Evolutionary conservation across 176 grass and related monocot genomes (phyloP), one percentile per base, ranked within the genome.

Genomic region (Zea mays): DNA sequence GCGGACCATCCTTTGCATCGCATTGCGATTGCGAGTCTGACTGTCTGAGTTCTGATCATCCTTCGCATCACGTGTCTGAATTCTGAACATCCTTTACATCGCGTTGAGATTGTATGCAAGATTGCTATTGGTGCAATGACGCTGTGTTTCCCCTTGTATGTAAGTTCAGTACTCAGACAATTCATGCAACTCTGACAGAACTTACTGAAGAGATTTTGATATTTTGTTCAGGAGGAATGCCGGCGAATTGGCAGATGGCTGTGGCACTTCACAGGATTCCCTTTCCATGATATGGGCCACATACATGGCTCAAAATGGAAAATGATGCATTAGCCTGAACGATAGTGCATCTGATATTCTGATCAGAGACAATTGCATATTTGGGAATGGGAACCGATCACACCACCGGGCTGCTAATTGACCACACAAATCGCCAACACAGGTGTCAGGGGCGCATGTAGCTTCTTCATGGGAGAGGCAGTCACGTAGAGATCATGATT

Each of bases 101-200:
- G 3, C 45, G 45, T 47, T 47, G 43, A 7, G 12, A 49, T 27
- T 27, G 27, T 74, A 5, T 64, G 17, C 58, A 48, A 78, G 66
- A 79, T 79, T 79, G 76, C 2, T 66, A 45, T 1, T 5, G 58
- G 17, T 45, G 52, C 17, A 41, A 41, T 36, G 11, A 27, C 34
- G 65, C 43, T 39, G 1, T 33, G 39, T 3, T 55, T 38, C 21
- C 39, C 27, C 62, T 5, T 47, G 70, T 46, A 58, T 47, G 80
- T 57, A 58, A 7, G 8, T 15, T 15, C 35, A 55, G 44, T 36
- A 19, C 73, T 65, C 56, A 77, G 19, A 87, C 66, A 40, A 78
- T 10, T 56, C 14, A n/a, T 79, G 51, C 38, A 73, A 50, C 68
- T 59, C 43, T 69, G 61, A 41, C 63, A 79, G 15, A 40, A 46